These are phyloP conservation scores for Geotrichum phurueaensis DNA, from an alignment of 1,139 yeast species.

Conservation along the genomic window DNA sequence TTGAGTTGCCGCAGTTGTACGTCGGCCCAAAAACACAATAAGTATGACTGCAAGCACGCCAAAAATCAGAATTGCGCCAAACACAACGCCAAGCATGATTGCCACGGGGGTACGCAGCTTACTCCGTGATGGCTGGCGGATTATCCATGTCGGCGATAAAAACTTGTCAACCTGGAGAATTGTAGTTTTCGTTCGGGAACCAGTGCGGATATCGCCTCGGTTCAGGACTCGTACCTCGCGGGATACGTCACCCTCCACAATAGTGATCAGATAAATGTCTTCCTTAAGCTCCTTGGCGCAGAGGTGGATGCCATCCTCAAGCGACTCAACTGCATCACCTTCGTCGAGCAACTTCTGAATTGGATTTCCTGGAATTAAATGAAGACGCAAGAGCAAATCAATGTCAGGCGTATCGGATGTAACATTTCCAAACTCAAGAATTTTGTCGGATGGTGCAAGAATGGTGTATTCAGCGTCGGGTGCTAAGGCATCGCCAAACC, in stretches of 20 bases:
- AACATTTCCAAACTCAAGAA: conserved; percentile 50
- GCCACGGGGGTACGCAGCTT: conserved; percentile 30
- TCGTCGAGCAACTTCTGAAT: conserved; percentile 33
- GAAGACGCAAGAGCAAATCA: conserved; percentile 56
- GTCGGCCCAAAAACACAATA: conserved; percentile 22
- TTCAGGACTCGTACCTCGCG: conserved; percentile 60
- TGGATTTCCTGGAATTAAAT: conserved; percentile 57
- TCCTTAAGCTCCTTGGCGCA: conserved; percentile 38
- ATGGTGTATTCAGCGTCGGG: conserved; percentile 47
- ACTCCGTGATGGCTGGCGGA: conserved; percentile 2
- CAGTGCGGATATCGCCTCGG: conserved; percentile 50
- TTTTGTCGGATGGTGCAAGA: conserved; percentile 64
- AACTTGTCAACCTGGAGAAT: conserved; percentile 70
- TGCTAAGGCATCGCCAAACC: conserved; percentile 34
- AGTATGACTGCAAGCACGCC: conserved; percentile 23
- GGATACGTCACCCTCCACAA: conserved; percentile 46
- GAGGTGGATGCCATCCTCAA: conserved; percentile 42
- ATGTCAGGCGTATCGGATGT: conserved; percentile 44
- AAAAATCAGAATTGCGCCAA: conserved; percentile 33
- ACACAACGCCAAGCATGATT: conserved; percentile 33
- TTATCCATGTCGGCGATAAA: conserved; percentile 53
- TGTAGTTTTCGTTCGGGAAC: conserved; percentile 36
- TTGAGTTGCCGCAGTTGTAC: conserved; percentile 1
- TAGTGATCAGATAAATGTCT: conserved; percentile 34
- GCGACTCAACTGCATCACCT: conserved; percentile 37